These are phyloP conservation scores for Scheffersomyces titani DNA, from an alignment of 1,139 yeast species.

Conservation along the genomic window DNA sequence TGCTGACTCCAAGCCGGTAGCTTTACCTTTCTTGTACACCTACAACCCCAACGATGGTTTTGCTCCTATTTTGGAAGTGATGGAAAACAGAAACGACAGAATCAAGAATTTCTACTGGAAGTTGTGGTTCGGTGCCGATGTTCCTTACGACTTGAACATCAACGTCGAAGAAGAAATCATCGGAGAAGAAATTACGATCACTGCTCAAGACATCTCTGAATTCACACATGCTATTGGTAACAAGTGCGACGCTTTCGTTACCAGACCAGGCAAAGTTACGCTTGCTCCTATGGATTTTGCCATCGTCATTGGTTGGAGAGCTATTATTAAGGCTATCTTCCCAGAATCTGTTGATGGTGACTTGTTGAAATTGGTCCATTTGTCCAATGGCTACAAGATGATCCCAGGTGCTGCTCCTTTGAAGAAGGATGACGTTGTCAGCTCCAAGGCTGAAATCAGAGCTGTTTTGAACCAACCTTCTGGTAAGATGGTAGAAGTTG, in stretches of 20 bases:
- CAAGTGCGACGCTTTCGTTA: conserved; percentile 93
- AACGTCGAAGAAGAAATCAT: conserved; percentile 69
- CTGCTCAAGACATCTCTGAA: conserved; percentile 80
- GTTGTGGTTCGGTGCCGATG: conserved; percentile 82
- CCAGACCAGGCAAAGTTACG: conserved; percentile 80
- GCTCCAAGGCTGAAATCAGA: conserved; percentile 79
- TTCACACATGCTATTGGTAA: conserved; percentile 97
- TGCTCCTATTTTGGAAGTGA: conserved; percentile 90
- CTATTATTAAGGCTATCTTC: conserved; percentile 95
- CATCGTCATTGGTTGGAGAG: conserved; percentile 97
- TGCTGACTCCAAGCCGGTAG: conserved; percentile 70
- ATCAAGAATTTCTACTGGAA: conserved; percentile 97
- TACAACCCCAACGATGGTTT: conserved; percentile 87
- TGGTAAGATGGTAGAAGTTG: conserved; percentile 95
- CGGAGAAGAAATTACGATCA: conserved; percentile 71
- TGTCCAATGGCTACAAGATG: conserved; percentile 94
- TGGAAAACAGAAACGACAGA: conserved; percentile 88
- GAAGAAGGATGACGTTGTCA: conserved; percentile 83
- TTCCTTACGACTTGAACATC: conserved; percentile 59
- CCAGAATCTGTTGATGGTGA: conserved; percentile 97
- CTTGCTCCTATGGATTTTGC: conserved; percentile 99
- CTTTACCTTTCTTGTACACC: conserved; percentile 74
- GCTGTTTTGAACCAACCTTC: conserved; percentile 89
- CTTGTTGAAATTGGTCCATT: conserved; percentile 86
- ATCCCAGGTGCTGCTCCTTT: conserved; percentile 89